phyloP scores from a whole-genome alignment of 176 grass and related monocot genomes.

The Canna indica region DNA sequence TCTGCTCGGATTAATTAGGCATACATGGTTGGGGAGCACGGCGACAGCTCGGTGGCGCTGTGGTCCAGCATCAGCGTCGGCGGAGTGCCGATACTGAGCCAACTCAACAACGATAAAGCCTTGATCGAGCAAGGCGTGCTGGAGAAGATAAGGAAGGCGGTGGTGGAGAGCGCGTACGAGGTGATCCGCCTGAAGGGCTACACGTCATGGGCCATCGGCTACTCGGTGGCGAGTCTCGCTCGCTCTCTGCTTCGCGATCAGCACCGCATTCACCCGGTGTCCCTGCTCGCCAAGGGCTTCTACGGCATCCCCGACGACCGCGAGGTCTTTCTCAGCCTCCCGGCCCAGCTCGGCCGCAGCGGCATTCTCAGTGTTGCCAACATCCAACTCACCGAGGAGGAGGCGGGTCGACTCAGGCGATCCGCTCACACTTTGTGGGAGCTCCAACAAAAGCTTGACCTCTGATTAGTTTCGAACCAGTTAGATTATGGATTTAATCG shows the following conservation, averaged over 20 bases:
- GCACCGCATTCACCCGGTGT: conserved; percentile 15
- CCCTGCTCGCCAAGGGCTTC: conserved; percentile 12
- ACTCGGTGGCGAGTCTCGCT: conserved; percentile 13
- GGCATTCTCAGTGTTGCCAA: conserved; percentile 12
- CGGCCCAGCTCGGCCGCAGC: conserved; percentile 10
- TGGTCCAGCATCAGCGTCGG: conserved; percentile 18
- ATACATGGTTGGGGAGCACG: conserved; percentile 20
- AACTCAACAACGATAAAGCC: not conserved
- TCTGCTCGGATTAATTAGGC: not conserved
- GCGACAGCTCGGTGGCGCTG: conserved; percentile 16
- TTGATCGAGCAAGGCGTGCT: not conserved
- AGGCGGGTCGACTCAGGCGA: conserved; percentile 1
- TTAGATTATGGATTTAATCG: too few species aligned
- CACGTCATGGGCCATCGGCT: conserved; percentile 16
- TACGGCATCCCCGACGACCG: conserved; percentile 4
- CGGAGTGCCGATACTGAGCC: conserved; percentile 4
- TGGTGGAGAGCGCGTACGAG: conserved; percentile 17
- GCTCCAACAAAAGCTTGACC: not conserved
- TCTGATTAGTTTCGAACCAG: not conserved
- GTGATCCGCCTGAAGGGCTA: conserved; percentile 16
- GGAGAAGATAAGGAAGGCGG: conserved; percentile 12
- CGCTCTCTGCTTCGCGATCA: conserved; percentile 10
- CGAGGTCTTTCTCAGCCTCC: conserved; percentile 16
- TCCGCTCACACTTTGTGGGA: conserved; percentile 12
- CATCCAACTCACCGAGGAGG: conserved; percentile 11